Evolutionary conservation across 768 basidiomycete genomes (phyloP), one percentile per base, ranked within the genome.

Genomic region (Rubroboletus satanas): DNA sequence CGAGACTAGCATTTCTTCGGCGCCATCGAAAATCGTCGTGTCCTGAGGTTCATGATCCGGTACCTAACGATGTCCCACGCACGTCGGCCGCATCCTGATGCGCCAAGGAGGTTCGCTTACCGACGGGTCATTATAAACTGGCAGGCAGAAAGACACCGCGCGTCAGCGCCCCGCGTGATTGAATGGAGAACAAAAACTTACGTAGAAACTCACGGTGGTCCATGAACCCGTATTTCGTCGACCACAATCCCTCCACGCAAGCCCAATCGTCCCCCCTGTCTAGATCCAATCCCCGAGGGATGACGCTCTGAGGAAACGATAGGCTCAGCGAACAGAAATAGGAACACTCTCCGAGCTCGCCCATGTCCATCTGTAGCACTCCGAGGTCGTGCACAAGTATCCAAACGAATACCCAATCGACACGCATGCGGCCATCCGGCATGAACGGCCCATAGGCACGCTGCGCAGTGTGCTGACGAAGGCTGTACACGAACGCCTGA

Each of bases 131-230:
- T 87, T 87, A 56, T 79, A 84, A 38, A 71, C 82, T 84, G 47
- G 0, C 15, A 26, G 14, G 5, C 4, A 17, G 5, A 51, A 33
- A 12, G 10, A 45, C 11, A 8, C 8, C 51, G 4, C 18, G 23
- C 17, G 32, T 65, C 52, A 63, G 54, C 35, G 14, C 53, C 21
- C n/a, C 42, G 28, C n/a, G 14, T 4, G 32, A 43, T 10, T 3
- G 8, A 17, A 49, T 12, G 11, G 4, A 41, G 18, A 42, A 14
- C 10, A 12, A 42, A 52, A 4, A 73, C 85, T 66, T 62, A 88
- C 86, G 70, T 39, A 86, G 61, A 36, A 89, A 74, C 45, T 84
- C 83, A 6, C 83, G 71, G 62, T 89, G 86, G 64, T 89, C 86
- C 49, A 80, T 77, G 62, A 85, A 89, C 49, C 79, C 83, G 62